Base-by-base conservation (phyloP, 1,284 basidiomycete genomes). In the Ceratobasidium sp. region DNA sequence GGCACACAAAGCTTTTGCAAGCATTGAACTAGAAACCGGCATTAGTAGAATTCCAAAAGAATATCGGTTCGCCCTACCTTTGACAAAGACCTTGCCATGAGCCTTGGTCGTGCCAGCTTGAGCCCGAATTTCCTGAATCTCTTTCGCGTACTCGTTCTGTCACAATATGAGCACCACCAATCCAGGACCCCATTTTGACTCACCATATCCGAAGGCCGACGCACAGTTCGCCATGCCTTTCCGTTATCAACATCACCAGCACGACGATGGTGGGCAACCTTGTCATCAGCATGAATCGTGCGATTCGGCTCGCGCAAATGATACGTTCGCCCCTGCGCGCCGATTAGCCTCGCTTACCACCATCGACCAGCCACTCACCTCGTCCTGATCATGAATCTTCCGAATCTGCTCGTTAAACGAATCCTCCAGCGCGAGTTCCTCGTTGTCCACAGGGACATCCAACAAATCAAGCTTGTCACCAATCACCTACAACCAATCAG, bases 201-300 rank as follows among this genome's bases (percentile, higher is more conserved):
- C 73, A 94, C 93, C 90, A 98, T 95, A 76, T 98, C 94, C 7
- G 93, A 96, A 3, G 95, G 94, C 29, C 94, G 82, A 69, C 93
- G 86, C 47, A 98, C 87, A 32, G 89, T 84, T 75, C 88, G 86
- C 96, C 96, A 98, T 1, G 95, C 94, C 75, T 87, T 90, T 6
- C 92, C 91, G 40, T 81, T 80, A 74, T 94, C 89, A 29, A 94
- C 82, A 77, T 96, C 94, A 17, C 93, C 93, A 45, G 90, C n/a
- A n/a, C n/a, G n/a, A n/a, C n/a, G n/a, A n/a, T n/a, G n/a, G n/a
- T n/a, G n/a, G n/a, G n/a, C n/a, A n/a, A n/a, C n/a, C n/a, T n/a
- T n/a, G n/a, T n/a, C n/a, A n/a, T n/a, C n/a, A n/a, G n/a, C n/a
- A n/a, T n/a, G n/a, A n/a, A n/a, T n/a, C n/a, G n/a, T n/a, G n/a